phyloP scores from a whole-genome alignment of 331 rosid species.

The Quercus lobata region DNA sequence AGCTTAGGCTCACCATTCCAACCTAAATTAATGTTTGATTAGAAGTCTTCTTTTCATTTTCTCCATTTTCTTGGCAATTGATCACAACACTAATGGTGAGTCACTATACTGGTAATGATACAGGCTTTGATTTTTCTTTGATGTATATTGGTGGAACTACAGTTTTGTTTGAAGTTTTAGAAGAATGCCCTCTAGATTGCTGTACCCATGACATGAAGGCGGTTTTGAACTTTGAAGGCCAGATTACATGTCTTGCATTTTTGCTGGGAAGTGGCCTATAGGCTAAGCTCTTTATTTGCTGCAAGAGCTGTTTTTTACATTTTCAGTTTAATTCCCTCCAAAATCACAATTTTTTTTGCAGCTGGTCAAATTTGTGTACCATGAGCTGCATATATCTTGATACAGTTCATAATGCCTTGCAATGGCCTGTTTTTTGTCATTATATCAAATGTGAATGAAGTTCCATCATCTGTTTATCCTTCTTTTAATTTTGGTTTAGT shows the following conservation, averaged over 20 bases:
- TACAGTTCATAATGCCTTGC: slow-evolving; percentile 2
- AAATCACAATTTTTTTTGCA: not conserved
- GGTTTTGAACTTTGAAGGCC: slow-evolving; percentile 33
- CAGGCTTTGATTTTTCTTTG: slow-evolving; percentile 23
- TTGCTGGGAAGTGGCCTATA: slow-evolving; percentile 5
- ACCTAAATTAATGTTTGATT: not conserved
- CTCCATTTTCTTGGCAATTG: not conserved
- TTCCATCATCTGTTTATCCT: not conserved
- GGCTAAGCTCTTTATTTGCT: not conserved
- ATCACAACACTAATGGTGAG: not conserved
- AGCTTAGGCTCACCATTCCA: slow-evolving; percentile 21
- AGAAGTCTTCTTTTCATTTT: not conserved
- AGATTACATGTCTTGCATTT: slow-evolving; percentile 9
- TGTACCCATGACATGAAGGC: slow-evolving; percentile 7
- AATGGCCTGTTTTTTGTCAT: not conserved
- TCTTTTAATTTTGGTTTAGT: not conserved
- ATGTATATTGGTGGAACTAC: slow-evolving; percentile 31
- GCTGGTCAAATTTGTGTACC: slow-evolving; percentile 20
- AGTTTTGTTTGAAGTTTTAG: slow-evolving; percentile 28
- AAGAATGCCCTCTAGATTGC: slow-evolving; percentile 27
- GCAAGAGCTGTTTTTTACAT: slow-evolving; percentile 1
- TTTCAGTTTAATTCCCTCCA: not conserved
- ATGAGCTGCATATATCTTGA: slow-evolving; percentile 14
- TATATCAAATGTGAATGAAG: not conserved
- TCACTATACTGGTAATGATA: slow-evolving; percentile 10